Conservation (phyloP, 2,329 filamentous ascomycete species). For the Zymoseptoria brevis region DNA sequence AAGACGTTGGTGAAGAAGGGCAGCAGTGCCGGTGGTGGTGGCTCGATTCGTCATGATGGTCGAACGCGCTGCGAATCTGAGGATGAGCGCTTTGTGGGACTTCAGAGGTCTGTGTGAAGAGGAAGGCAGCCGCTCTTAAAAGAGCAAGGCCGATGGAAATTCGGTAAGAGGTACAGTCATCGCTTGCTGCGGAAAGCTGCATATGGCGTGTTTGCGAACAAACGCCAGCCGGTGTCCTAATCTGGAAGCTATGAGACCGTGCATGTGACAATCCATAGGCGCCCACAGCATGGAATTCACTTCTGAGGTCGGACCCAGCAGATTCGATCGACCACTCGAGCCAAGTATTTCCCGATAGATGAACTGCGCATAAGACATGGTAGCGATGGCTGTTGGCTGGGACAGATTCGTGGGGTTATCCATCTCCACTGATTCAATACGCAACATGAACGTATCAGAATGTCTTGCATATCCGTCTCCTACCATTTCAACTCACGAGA, state of each 20-base stretch:
- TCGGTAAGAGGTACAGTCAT: background rate
- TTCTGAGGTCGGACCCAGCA: background rate
- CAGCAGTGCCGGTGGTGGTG: background rate
- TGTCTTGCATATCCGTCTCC: background rate
- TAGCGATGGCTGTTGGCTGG: background rate
- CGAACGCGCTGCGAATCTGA: background rate
- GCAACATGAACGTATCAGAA: background rate
- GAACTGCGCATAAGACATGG: background rate
- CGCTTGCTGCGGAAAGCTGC: background rate
- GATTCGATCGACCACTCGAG: background rate
- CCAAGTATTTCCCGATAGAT: background rate
- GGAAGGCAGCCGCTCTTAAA: background rate
- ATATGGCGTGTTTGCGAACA: background rate
- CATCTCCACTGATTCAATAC: background rate
- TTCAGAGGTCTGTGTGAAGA: background rate
- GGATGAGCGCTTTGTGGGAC: background rate
- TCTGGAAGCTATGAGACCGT: background rate
- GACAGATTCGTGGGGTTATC: background rate
- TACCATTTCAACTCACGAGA: conserved; percentile 34
- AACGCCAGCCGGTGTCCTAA: background rate
- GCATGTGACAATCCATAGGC: background rate
- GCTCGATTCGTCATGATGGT: background rate
- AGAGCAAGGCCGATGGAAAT: background rate
- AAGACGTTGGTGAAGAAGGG: conserved; percentile 10
- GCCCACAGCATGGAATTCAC: background rate